phyloP scores from a whole-genome alignment of 2,329 filamentous ascomycete species.

The Didymella sp. region DNA sequence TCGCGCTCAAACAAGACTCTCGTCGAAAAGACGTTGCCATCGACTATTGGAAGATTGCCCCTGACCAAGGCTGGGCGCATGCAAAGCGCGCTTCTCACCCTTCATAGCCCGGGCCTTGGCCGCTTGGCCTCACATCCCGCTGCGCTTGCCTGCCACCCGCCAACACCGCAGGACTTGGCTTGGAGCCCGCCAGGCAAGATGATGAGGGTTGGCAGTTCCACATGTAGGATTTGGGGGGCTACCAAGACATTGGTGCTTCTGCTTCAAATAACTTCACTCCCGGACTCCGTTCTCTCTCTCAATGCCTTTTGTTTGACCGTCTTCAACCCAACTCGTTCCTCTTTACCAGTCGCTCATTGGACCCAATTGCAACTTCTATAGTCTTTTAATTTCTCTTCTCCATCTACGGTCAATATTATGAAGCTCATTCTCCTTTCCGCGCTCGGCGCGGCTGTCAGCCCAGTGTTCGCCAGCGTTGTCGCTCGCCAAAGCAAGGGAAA shows the following conservation, averaged over 20 bases:
- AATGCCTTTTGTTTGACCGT: constrained; percentile 40
- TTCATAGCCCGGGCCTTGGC: constrained; percentile 34
- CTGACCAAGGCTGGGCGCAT: constrained; percentile 47
- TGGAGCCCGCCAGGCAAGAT: constrained; percentile 38
- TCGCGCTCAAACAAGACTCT: constrained; percentile 27
- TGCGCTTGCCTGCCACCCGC: constrained; percentile 34
- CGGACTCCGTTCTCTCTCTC: constrained; percentile 27
- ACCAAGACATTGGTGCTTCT: constrained; percentile 39
- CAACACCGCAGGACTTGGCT: constrained; percentile 44
- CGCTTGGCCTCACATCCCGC: constrained; percentile 39
- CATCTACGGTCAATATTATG: constrained; percentile 31
- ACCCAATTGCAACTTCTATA: constrained; percentile 34
- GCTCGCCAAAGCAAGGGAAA: constrained; percentile 46
- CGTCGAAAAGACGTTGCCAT: constrained; percentile 19
- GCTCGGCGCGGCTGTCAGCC: constrained; percentile 36
- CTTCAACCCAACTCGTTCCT: constrained; percentile 27
- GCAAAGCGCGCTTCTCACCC: constrained; percentile 34
- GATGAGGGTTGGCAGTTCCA: constrained; percentile 50
- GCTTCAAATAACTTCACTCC: constrained; percentile 43
- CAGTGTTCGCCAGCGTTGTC: constrained; percentile 34
- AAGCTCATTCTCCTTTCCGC: constrained; percentile 40
- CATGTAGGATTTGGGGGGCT: constrained; percentile 33
- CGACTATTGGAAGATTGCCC: constrained; percentile 33
- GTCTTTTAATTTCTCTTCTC: constrained; percentile 38
- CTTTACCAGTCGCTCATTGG: constrained; percentile 50